phyloP scores from a whole-genome alignment of 176 grass and related monocot species.

The Typha latifolia region DNA sequence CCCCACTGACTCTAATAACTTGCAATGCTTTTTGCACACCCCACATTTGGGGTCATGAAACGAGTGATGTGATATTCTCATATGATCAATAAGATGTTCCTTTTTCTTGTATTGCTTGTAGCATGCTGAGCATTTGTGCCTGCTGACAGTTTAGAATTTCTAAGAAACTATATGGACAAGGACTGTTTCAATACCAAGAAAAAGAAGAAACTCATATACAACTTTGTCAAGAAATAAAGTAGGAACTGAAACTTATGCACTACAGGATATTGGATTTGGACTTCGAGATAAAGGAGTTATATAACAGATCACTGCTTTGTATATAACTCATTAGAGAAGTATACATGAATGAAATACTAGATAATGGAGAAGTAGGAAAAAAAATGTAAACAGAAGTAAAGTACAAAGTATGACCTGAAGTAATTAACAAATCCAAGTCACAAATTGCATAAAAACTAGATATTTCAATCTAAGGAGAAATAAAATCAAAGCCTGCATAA shows the following conservation, averaged over 20 bases:
- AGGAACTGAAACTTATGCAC: neutral
- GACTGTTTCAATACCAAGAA: too few species aligned
- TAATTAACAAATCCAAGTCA: too few species aligned
- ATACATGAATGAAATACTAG: too few species aligned
- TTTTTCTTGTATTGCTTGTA: constrained; percentile 31
- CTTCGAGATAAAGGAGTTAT: too few species aligned
- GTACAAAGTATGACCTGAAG: too few species aligned
- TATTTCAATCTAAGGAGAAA: too few species aligned
- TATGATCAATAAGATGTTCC: constrained; percentile 25
- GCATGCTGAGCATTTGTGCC: constrained; percentile 30
- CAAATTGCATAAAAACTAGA: too few species aligned
- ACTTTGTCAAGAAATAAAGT: neutral
- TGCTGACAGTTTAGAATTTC: constrained; percentile 12
- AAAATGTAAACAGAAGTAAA: too few species aligned
- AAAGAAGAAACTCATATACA: neutral
- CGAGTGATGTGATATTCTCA: constrained; percentile 12
- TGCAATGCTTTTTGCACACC: constrained; percentile 23
- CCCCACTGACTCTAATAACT: constrained; percentile 16
- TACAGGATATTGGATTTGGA: neutral
- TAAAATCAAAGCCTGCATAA: too few species aligned
- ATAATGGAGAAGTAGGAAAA: too few species aligned
- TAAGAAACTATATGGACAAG: neutral
- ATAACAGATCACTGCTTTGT: too few species aligned
- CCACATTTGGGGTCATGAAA: constrained; percentile 16
- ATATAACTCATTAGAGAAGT: too few species aligned